Base-by-base conservation (phyloP, 2,329 filamentous ascomycete species). In the Penicillium digitatum region DNA sequence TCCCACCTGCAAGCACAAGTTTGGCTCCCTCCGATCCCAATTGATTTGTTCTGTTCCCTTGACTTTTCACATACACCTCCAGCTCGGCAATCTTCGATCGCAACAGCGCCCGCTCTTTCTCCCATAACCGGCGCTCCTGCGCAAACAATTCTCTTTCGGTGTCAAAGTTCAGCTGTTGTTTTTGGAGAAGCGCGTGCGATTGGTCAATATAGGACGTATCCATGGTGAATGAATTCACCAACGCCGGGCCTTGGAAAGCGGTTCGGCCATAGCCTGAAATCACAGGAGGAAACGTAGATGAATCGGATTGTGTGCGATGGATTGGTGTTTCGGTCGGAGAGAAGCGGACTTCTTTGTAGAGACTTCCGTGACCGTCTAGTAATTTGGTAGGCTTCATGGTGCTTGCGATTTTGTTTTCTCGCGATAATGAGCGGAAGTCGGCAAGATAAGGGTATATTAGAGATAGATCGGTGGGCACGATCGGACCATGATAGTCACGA, bases 121-220 rank as follows among this genome's bases (percentile, higher is more conserved):
- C 70, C 76, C 76, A 79, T 31, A 78, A 57, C 53, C 63, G 72
- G 47, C 76, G 66, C 57, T 79, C 76, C 38, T 75, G 68, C 3
- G 71, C 69, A 54, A 78, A 78, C 6, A 74, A 62, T 29, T 64
- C 60, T 55, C 76, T 67, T 50, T 78, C 73, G 10, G 64, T 65
- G 54, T 77, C 73, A 37, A 77, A 75, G 43, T 65, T 67, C 14
- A 59, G 56, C 26, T 72, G 67, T 51, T 76, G 74, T 20, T 63
- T 72, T 49, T 75, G 68, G 10, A 76, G 65, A 16, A 76, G 63
- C 14, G 69, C 66, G 48, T 69, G 70, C 31, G 73, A 74, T 54
- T 78, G 72, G 32, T 77, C 74, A 42, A 77, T 67, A 58, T 76
- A 77, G 14, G 62, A 64, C 14, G 68, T 66, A 26, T 66, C 66